phyloP scores from a whole-genome alignment of 805 yeast genomes.

The Nakazawaea molendinolei region DNA sequence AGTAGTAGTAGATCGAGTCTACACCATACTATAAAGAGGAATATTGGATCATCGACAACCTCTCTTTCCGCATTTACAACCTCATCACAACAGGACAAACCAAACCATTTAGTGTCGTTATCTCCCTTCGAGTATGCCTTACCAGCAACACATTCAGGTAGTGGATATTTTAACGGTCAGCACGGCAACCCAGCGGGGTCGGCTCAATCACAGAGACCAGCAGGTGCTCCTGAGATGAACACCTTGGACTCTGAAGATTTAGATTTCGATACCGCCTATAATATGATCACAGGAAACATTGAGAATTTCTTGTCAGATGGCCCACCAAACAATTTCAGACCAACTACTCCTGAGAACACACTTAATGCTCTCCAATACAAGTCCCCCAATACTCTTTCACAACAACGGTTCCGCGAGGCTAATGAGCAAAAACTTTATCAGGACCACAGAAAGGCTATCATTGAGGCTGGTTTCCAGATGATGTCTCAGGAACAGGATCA shows the following conservation, averaged over 20 bases:
- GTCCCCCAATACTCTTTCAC: slow-evolving; percentile 6
- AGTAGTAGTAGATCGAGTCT: neutral
- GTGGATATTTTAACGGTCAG: neutral
- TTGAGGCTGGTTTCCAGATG: slow-evolving; percentile 6
- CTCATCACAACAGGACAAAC: neutral
- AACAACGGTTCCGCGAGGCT: slow-evolving; percentile 1
- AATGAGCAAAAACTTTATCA: slow-evolving; percentile 2
- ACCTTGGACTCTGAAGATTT: slow-evolving; percentile 15
- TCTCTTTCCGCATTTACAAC: slow-evolving; percentile 6
- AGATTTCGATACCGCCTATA: slow-evolving; percentile 30
- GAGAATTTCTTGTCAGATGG: slow-evolving; percentile 1
- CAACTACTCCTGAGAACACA: slow-evolving; percentile 7
- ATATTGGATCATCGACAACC: slow-evolving; percentile 11
- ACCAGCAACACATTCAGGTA: neutral
- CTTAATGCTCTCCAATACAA: too few relatives aligned
- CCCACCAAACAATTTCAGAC: too few relatives aligned
- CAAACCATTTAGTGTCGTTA: slow-evolving; percentile 2
- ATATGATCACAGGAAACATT: slow-evolving; percentile 23
- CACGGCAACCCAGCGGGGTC: neutral
- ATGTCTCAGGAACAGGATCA: neutral
- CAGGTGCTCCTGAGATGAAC: too few relatives aligned
- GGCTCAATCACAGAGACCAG: too few relatives aligned
- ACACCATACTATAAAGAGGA: slow-evolving; percentile 5
- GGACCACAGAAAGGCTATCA: slow-evolving; percentile 11
- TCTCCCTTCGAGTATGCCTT: slow-evolving; percentile 11